Percentiles rank a stretch among this genome's conserved stretches.
Evolutionary conservation across 768 basidiomycete species (phyloP).

Genomic region (Podaxis pistillaris): DNA sequence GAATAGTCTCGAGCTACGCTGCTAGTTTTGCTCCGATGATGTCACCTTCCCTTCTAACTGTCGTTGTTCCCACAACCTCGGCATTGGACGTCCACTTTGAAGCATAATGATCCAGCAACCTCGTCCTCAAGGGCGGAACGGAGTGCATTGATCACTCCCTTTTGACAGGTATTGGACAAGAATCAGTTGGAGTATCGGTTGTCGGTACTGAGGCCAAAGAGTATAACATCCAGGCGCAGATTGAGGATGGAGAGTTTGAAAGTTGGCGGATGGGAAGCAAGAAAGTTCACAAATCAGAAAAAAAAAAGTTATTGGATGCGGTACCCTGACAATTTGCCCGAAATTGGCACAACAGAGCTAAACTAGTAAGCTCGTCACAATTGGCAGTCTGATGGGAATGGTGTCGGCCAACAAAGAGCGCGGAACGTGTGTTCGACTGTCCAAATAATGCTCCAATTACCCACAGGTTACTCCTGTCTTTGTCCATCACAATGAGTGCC

Average conservation of each 20-base stretch:
- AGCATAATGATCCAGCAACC: no score
- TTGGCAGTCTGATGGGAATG: neutral
- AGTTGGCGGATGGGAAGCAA: neutral
- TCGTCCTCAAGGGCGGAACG: no score
- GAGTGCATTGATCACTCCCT: neutral
- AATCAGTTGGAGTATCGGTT: neutral
- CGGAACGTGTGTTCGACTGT: neutral
- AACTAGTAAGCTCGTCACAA: neutral
- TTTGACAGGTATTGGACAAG: slow-evolving; percentile 1
- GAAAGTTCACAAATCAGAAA: neutral
- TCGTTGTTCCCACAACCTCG: slow-evolving; percentile 1
- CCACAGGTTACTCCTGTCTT: neutral
- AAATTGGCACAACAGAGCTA: neutral
- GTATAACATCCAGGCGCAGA: neutral
- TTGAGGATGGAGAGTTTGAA: neutral
- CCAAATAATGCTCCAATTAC: slow-evolving; percentile 2
- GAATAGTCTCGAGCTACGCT: neutral
- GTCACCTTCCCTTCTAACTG: neutral
- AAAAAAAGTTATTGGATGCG: neutral
- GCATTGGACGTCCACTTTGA: neutral
- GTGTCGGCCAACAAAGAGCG: neutral
- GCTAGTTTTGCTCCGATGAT: neutral
- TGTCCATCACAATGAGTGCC: neutral
- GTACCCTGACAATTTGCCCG: neutral
- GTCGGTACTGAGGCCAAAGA: neutral